Conservation (phyloP, 1,284 basidiomycete species). For the Ceratobasidium sp. region DNA sequence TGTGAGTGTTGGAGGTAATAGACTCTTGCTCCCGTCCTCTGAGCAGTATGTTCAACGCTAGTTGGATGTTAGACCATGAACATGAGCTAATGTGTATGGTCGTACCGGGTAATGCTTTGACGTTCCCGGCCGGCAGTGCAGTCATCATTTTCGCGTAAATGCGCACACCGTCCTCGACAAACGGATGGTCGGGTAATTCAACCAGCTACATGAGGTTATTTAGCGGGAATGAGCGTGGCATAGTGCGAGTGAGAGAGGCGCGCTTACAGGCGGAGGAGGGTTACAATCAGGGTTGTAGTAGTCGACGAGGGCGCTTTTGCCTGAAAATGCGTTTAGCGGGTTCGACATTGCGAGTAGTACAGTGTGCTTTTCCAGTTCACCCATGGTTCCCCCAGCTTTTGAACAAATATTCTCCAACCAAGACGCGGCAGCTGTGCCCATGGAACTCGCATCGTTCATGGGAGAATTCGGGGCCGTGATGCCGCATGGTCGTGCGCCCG, state of each 20-base stretch:
- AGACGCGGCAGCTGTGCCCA: neutral
- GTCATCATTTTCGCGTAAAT: slow-evolving; percentile 44
- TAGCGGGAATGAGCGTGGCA: neutral
- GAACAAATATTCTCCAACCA: neutral
- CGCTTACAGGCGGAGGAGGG: slow-evolving; percentile 36
- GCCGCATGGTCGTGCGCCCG: neutral
- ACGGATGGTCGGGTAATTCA: slow-evolving; percentile 37
- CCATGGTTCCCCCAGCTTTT: neutral
- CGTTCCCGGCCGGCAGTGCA: slow-evolving; percentile 31
- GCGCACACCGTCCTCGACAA: slow-evolving; percentile 22
- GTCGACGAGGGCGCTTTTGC: slow-evolving; percentile 34
- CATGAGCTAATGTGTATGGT: too few species aligned
- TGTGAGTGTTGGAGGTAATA: slow-evolving; percentile 2
- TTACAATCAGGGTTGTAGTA: slow-evolving; percentile 42
- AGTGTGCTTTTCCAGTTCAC: too few species aligned
- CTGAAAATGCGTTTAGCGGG: slow-evolving; percentile 38
- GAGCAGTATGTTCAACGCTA: slow-evolving; percentile 40
- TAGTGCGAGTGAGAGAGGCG: neutral
- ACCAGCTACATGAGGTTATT: slow-evolving; percentile 14
- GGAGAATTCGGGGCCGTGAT: neutral
- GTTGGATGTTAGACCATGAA: neutral
- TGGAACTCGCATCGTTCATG: neutral
- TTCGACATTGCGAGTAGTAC: neutral
- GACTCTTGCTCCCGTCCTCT: slow-evolving; percentile 15
- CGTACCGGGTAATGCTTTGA: slow-evolving; percentile 30